phyloP scores from a whole-genome alignment of 2,329 filamentous ascomycete genomes.

The Paraphaeosphaeria sporulosa region DNA sequence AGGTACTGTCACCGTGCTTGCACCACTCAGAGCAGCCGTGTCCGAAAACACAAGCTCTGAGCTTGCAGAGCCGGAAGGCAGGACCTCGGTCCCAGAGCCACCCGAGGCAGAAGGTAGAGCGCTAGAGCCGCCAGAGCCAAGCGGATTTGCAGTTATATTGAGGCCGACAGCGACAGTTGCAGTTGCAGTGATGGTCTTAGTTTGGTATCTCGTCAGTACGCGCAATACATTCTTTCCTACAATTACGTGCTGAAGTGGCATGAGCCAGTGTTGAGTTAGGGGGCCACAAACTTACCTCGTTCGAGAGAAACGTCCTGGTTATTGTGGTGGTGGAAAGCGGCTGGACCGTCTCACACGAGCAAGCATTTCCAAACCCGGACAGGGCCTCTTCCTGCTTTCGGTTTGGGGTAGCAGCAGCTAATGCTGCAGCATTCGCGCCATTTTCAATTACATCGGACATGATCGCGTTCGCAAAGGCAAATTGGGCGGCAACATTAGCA shows the following conservation, averaged over 20 bases:
- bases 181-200: slow-evolving; percentile 20
- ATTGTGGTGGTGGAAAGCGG: slow-evolving; percentile 39
- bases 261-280: background rate
- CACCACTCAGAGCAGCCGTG: background rate
- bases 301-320: slow-evolving; percentile 30
- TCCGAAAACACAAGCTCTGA: background rate
- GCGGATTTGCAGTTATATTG: background rate
- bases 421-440: slow-evolving; percentile 20
- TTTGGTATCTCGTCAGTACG: slow-evolving; percentile 11
- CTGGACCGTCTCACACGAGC: slow-evolving; percentile 37
- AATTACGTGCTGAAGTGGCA: slow-evolving; percentile 23
- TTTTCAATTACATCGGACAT: slow-evolving; percentile 31
- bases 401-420: slow-evolving; percentile 20
- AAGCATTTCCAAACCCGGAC: slow-evolving; percentile 37
- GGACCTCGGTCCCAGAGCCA: slow-evolving; percentile 14
- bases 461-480: slow-evolving; percentile 30
- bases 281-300: slow-evolving; percentile 30
- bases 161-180: slow-evolving; percentile 16
- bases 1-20: background rate
- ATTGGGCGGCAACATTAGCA: slow-evolving; percentile 24
- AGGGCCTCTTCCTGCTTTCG: slow-evolving; percentile 26
- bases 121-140: background rate
- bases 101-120: slow-evolving; percentile 2
- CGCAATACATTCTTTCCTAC: slow-evolving; percentile 25
- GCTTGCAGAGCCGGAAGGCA: background rate